Evolutionary conservation across 495 filamentous ascomycete species (phyloP).

Genomic region (Opeltia flavorubescens): DNA sequence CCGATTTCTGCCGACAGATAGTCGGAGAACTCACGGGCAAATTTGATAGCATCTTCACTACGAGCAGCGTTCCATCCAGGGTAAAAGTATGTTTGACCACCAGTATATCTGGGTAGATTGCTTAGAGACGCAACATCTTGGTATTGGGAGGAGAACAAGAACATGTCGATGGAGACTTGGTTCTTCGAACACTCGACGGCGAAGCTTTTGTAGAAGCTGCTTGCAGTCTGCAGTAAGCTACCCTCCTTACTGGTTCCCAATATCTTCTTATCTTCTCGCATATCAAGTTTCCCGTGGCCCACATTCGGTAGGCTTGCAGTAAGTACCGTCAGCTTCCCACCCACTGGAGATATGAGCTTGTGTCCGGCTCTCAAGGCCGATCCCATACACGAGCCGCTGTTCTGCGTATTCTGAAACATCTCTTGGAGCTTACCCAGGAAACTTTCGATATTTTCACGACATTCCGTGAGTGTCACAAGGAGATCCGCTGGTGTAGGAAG

Average conservation of each 20-base stretch:
- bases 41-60: constrained; percentile 91
- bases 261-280: constrained; percentile 93
- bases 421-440: constrained; percentile 85
- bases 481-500: constrained; percentile 85
- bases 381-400: constrained; percentile 76
- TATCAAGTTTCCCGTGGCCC: constrained; percentile 78
- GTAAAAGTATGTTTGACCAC: constrained; percentile 97
- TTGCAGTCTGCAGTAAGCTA: constrained; percentile 73
- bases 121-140: constrained; percentile 93
- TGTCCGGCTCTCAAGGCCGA: constrained; percentile 85
- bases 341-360: constrained; percentile 83
- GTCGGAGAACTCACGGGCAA: constrained; percentile 90
- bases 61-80: constrained; percentile 93
- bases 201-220: constrained; percentile 97
- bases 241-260: constrained; percentile 89
- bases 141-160: constrained; percentile 92
- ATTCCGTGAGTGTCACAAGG: constrained; percentile 81
- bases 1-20: constrained; percentile 92
- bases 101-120: constrained; percentile 89
- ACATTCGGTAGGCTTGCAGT: constrained; percentile 83
- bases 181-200: constrained; percentile 98
- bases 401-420: constrained; percentile 94
- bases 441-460: constrained; percentile 73
- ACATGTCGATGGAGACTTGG: constrained; percentile 98
- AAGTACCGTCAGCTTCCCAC: constrained; percentile 86